Percentiles rank a stretch among this genome's conserved stretches.
These are phyloP conservation scores for Aspergillus neotritici DNA, from an alignment of 2,329 filamentous ascomycete species.

Conservation along the genomic window DNA sequence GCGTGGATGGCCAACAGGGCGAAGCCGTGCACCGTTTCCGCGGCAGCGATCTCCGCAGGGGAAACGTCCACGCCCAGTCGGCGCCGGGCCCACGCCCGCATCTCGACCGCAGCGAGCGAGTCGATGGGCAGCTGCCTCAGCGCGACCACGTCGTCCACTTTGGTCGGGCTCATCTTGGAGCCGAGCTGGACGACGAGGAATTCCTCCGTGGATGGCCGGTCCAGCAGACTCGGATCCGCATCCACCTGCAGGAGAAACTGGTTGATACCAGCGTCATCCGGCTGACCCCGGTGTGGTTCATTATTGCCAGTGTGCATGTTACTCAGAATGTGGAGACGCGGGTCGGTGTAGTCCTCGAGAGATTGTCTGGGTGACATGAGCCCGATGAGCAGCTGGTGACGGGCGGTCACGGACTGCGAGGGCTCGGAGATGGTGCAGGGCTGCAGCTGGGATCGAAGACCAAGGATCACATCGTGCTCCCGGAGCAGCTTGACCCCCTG, in stretches of 20 bases:
- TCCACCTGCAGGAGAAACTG: slow-evolving; percentile 2
- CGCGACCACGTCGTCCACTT: neutral
- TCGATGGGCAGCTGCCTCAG: neutral
- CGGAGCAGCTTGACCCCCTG: no score
- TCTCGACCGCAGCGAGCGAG: slow-evolving; percentile 4
- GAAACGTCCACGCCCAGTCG: slow-evolving; percentile 1
- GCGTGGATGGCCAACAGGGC: neutral
- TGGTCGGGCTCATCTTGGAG: neutral
- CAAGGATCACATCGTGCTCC: no score
- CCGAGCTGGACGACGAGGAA: neutral
- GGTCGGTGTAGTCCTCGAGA: no score
- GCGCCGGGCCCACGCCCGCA: slow-evolving; percentile 2
- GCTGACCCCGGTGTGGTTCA: no score
- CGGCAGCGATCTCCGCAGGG: slow-evolving; percentile 1
- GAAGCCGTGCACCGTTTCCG: neutral
- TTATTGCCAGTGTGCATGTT: no score
- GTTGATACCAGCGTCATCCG: neutral
- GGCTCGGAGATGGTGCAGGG: no score
- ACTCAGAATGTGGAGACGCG: no score
- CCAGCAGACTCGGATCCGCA: neutral
- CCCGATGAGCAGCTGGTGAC: no score
- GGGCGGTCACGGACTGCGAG: no score
- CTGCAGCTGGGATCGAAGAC: no score
- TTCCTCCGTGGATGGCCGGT: slow-evolving; percentile 1
- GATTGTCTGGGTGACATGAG: no score